Evolutionary conservation across 305 asterid genomes (phyloP).

Genomic region (Caryopteris hybrid): DNA sequence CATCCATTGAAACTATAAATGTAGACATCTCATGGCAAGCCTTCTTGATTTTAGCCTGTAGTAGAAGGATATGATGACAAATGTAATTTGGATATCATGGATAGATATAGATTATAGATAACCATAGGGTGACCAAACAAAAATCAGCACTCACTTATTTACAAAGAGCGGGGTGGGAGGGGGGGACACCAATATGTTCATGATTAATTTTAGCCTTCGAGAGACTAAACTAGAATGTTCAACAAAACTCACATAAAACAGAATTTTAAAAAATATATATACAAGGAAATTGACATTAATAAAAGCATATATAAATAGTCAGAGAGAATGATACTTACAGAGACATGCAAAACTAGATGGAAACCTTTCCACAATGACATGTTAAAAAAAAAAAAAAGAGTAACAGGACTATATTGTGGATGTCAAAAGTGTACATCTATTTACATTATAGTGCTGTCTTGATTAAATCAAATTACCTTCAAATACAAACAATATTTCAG

Average conservation of each 20-base stretch:
- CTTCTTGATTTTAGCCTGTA: constrained; percentile 75
- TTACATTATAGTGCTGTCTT: too few relatives aligned
- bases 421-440: too few relatives aligned
- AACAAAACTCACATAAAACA: neutral
- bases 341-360: neutral
- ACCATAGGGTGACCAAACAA: neutral
- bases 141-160: neutral
- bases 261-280: neutral
- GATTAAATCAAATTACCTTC: too few relatives aligned
- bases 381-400: neutral
- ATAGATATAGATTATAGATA: neutral
- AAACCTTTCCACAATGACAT: neutral
- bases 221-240: neutral
- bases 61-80: constrained; percentile 16
- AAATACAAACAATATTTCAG: neutral
- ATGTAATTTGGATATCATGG: constrained; percentile 1
- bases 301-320: neutral
- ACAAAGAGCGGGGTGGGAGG: neutral
- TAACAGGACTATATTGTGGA: too few relatives aligned
- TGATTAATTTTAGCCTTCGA: neutral
- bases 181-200: neutral
- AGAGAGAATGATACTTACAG: neutral
- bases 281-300: neutral
- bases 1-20: constrained; percentile 59
- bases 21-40: constrained; percentile 46